Conservation (phyloP, 2,329 filamentous ascomycete species). For the Fusarium marasasianum region DNA sequence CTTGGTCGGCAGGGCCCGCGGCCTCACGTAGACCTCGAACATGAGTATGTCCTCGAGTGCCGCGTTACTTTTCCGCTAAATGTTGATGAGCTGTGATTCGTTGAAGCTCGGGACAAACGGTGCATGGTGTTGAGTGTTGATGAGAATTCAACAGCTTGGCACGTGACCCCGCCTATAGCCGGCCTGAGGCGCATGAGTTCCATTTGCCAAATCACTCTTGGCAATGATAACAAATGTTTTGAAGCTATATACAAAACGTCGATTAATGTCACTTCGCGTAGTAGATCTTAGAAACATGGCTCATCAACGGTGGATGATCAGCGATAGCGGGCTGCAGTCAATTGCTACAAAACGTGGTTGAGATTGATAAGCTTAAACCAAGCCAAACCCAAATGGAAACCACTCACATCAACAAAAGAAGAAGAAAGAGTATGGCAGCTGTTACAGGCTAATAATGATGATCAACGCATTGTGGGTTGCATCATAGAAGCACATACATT, state of each 20-base stretch:
- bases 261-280: not conserved
- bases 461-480: not conserved
- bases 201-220: not conserved
- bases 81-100: not conserved
- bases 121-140: not conserved
- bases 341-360: not conserved
- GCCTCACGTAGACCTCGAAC: not conserved
- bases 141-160: not conserved
- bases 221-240: not conserved
- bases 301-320: not conserved
- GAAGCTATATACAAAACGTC: not conserved
- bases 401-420: not conserved
- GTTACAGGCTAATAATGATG: not conserved
- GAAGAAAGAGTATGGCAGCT: not conserved
- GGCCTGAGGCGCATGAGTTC: not conserved
- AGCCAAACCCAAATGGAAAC: not conserved
- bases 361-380: constrained; percentile 19
- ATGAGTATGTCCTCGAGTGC: not conserved
- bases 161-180: constrained; percentile 8
- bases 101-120: not conserved
- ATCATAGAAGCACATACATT: not conserved
- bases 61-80: not conserved
- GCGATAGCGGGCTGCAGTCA: not conserved
- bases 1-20: not conserved
- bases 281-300: not conserved